A percentile compares a stretch with the other conserved stretches of the same genome.
Conservation (phyloP, 345 rosid species). For the Boechera stricta region DNA sequence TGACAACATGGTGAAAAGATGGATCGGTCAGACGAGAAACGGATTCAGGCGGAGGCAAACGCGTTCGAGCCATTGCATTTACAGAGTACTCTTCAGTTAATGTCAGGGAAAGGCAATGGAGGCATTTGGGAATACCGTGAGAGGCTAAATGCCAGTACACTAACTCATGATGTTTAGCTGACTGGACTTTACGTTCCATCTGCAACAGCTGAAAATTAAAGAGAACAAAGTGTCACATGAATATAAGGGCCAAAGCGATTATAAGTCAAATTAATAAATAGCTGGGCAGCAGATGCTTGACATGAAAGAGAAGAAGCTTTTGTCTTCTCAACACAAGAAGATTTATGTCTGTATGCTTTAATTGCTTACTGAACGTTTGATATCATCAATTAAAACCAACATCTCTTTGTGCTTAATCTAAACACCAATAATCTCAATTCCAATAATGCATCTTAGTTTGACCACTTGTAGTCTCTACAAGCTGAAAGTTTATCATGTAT, state of each 20-base stretch:
- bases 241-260: neutral
- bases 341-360: neutral
- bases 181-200: slow-evolving; percentile 79
- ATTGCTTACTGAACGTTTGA: neutral
- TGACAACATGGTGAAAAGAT: slow-evolving; percentile 74
- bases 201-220: slow-evolving; percentile 58
- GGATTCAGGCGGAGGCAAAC: slow-evolving; percentile 80
- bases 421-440: slow-evolving; percentile 9
- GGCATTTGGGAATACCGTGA: slow-evolving; percentile 80
- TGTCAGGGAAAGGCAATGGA: slow-evolving; percentile 84
- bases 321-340: neutral
- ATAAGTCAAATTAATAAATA: no score
- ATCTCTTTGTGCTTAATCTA: slow-evolving; percentile 18
- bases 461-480: neutral
- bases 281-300: neutral
- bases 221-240: slow-evolving; percentile 16
- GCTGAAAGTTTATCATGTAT: slow-evolving; percentile 1
- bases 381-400: neutral
- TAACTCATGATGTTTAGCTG: slow-evolving; percentile 75
- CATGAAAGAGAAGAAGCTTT: neutral
- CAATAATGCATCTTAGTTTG: neutral
- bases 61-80: slow-evolving; percentile 77
- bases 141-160: slow-evolving; percentile 93
- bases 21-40: slow-evolving; percentile 72
- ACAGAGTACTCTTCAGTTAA: slow-evolving; percentile 90